Evolutionary conservation across 495 filamentous ascomycete species (phyloP).

Genomic region (Penicillium fimorum): DNA sequence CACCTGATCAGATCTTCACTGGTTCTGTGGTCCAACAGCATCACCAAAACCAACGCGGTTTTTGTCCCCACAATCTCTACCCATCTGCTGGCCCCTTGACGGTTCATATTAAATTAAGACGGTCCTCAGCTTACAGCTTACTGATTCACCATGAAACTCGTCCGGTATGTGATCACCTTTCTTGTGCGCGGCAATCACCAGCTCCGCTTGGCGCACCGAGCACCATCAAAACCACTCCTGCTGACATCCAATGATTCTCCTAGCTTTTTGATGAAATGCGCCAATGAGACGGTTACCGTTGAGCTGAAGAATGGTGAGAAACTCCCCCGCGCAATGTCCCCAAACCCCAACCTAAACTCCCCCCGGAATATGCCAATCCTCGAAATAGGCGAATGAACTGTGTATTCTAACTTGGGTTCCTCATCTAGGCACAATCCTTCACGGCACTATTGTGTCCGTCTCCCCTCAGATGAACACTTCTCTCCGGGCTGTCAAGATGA

Average conservation of each 20-base stretch:
- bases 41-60: conserved; percentile 10
- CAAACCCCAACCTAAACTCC: neutral
- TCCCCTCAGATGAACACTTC: conserved; percentile 96
- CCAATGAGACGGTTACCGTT: conserved; percentile 95
- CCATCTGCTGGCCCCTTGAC: conserved; percentile 11
- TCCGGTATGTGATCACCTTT: conserved; percentile 67
- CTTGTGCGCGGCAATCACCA: conserved; percentile 1
- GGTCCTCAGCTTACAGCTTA: conserved; percentile 2
- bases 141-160: conserved; percentile 83
- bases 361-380: neutral
- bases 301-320: conserved; percentile 92
- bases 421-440: conserved; percentile 77
- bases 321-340: neutral
- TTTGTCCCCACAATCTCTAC: conserved; percentile 4
- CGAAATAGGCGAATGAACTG: conserved; percentile 12
- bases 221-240: neutral
- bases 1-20: conserved; percentile 9
- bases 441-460: conserved; percentile 93
- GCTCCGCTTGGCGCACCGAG: conserved; percentile 17
- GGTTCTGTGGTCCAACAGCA: conserved; percentile 9
- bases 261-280: conserved; percentile 98
- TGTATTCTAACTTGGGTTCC: neutral
- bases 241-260: conserved; percentile 22
- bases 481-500: conserved; percentile 94
- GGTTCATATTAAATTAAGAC: neutral